Evolutionary conservation across 768 basidiomycete species (phyloP).

Genomic region (Dacryopinax primogenitus): DNA sequence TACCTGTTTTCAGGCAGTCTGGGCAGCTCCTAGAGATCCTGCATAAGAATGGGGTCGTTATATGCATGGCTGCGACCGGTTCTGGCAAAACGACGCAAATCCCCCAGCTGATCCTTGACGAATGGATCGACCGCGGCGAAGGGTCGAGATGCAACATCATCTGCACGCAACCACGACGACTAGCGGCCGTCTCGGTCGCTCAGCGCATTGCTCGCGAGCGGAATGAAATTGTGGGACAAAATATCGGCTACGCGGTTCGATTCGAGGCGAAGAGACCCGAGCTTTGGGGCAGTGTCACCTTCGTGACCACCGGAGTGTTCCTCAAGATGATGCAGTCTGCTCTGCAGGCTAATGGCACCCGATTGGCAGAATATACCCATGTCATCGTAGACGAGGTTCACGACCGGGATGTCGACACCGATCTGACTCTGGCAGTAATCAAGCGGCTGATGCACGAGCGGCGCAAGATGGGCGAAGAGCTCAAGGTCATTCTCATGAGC

Average conservation of each 20-base stretch:
- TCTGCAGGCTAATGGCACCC: slow-evolving; percentile 25
- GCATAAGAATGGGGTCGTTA: slow-evolving; percentile 64
- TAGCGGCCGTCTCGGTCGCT: slow-evolving; percentile 86
- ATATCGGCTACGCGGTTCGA: slow-evolving; percentile 83
- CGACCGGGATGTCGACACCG: slow-evolving; percentile 88
- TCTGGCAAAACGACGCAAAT: slow-evolving; percentile 93
- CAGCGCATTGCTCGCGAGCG: slow-evolving; percentile 83
- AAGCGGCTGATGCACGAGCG: slow-evolving; percentile 70
- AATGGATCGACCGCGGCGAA: slow-evolving; percentile 60
- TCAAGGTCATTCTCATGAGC: slow-evolving; percentile 89
- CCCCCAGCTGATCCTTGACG: slow-evolving; percentile 82
- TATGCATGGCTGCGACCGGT: slow-evolving; percentile 81
- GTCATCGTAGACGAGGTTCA: slow-evolving; percentile 93
- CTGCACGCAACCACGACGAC: slow-evolving; percentile 83
- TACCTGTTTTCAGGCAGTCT: slow-evolving; percentile 65
- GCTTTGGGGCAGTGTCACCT: slow-evolving; percentile 72
- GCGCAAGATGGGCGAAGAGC: slow-evolving; percentile 49
- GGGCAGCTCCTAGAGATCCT: slow-evolving; percentile 57
- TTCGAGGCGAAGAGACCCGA: slow-evolving; percentile 74
- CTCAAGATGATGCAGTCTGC: slow-evolving; percentile 72
- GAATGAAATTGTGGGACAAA: slow-evolving; percentile 52
- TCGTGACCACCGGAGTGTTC: slow-evolving; percentile 87
- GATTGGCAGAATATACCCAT: slow-evolving; percentile 70
- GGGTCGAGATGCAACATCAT: slow-evolving; percentile 80
- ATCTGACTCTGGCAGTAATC: slow-evolving; percentile 75